These are phyloP conservation scores for Ophiostoma pallidulum DNA, from an alignment of 2,329 filamentous ascomycete species.

Conservation along the genomic window DNA sequence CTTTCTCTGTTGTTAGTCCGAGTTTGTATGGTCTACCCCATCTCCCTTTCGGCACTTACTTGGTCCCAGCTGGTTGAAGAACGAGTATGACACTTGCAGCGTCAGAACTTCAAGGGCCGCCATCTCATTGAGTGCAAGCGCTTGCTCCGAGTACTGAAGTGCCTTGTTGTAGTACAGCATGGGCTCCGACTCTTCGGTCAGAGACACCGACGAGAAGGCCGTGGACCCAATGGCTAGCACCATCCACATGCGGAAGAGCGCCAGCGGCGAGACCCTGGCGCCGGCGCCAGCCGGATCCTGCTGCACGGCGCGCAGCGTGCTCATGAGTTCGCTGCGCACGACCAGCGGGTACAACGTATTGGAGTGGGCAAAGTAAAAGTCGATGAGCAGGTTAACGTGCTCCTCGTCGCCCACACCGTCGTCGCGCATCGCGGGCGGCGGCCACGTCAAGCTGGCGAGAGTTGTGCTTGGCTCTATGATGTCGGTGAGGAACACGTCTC, in stretches of 20 bases:
- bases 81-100: constrained; percentile 38
- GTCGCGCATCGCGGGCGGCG: neutral
- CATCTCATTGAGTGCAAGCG: constrained; percentile 30
- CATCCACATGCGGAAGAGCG: constrained; percentile 37
- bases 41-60: no score
- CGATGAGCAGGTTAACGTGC: constrained; percentile 25
- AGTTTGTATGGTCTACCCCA: no score
- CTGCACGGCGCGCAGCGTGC: constrained; percentile 24
- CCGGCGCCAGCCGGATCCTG: constrained; percentile 21
- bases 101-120: constrained; percentile 35
- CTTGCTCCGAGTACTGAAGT: constrained; percentile 30
- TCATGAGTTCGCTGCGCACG: constrained; percentile 25
- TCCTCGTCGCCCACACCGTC: constrained; percentile 16
- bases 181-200: constrained; percentile 34
- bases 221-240: constrained; percentile 38
- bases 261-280: constrained; percentile 24
- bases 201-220: constrained; percentile 32
- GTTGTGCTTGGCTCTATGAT: constrained; percentile 9
- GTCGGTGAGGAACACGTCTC: constrained; percentile 22
- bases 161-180: constrained; percentile 35
- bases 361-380: constrained; percentile 38
- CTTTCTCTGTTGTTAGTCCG: neutral
- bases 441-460: constrained; percentile 13
- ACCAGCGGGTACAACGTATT: constrained; percentile 38
- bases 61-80: constrained; percentile 38